phyloP scores from a whole-genome alignment of 495 filamentous ascomycete genomes.

The Daldinia concentrica region DNA sequence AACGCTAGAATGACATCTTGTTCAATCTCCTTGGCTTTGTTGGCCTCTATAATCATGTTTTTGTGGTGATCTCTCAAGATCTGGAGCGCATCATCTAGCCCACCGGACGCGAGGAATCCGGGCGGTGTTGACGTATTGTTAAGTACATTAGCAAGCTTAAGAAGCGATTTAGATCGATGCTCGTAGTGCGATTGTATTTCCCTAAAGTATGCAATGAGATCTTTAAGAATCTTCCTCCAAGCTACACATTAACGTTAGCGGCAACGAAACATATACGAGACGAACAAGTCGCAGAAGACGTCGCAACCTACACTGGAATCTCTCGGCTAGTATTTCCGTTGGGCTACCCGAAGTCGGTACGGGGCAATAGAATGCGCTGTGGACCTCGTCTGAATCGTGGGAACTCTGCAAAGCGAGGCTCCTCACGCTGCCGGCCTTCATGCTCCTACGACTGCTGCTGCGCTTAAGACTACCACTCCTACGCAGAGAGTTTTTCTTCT shows the following conservation, averaged over 20 bases:
- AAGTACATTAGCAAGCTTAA: conserved; percentile 83
- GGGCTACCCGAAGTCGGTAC: conserved; percentile 88
- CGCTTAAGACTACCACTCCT: conserved; percentile 79
- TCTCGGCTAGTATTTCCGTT: conserved; percentile 86
- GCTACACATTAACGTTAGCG: conserved; percentile 59
- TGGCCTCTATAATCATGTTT: conserved; percentile 79
- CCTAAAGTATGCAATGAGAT: conserved; percentile 91
- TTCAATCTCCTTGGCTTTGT: conserved; percentile 89
- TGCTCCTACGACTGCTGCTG: conserved; percentile 76
- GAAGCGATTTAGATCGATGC: conserved; percentile 78
- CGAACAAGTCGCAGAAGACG: neutral
- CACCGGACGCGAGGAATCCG: conserved; percentile 77
- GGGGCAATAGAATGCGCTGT: conserved; percentile 87
- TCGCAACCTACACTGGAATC: conserved; percentile 82
- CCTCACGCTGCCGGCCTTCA: conserved; percentile 82
- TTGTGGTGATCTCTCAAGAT: conserved; percentile 86
- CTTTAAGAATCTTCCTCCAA: conserved; percentile 95
- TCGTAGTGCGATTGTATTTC: conserved; percentile 94
- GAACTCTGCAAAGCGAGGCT: conserved; percentile 72
- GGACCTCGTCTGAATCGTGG: conserved; percentile 72
- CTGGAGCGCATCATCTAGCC: conserved; percentile 84
- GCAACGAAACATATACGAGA: neutral
- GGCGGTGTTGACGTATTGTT: conserved; percentile 79
- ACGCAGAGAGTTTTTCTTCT: conserved; percentile 83
- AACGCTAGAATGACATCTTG: conserved; percentile 88